Conservation (phyloP, 1,284 basidiomycete genomes). For the Peniophora sp. region DNA sequence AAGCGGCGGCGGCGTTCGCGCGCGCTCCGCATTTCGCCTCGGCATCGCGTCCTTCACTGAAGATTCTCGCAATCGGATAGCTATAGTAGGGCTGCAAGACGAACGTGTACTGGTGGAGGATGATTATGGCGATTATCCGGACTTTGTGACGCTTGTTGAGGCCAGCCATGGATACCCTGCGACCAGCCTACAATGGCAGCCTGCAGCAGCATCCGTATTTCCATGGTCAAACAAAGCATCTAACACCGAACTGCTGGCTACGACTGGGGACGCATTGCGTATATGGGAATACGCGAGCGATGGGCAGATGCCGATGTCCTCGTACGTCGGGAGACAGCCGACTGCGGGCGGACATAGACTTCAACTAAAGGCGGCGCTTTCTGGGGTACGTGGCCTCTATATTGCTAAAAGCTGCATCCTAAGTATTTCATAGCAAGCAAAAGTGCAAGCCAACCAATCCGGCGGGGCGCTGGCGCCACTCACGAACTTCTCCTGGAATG, state of each 20-base stretch:
- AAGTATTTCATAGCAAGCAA: conserved; percentile 57
- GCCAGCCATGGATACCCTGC: conserved; percentile 80
- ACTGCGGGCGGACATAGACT: conserved; percentile 50
- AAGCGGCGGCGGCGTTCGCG: conserved; percentile 54
- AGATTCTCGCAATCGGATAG: conserved; percentile 75
- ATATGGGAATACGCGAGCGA: conserved; percentile 81
- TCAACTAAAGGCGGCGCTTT: conserved; percentile 61
- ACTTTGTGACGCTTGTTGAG: conserved; percentile 77
- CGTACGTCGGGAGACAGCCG: conserved; percentile 66
- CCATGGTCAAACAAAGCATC: conserved; percentile 57
- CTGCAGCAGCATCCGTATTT: conserved; percentile 51
- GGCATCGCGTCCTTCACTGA: conserved; percentile 76
- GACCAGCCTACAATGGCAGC: conserved; percentile 80
- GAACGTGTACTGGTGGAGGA: conserved; percentile 78
- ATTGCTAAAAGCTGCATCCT: conserved; percentile 6
- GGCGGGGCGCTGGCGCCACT: conserved; percentile 68
- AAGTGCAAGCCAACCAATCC: conserved; percentile 69
- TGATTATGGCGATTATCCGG: conserved; percentile 71
- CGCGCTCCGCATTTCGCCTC: conserved; percentile 73
- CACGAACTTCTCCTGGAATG: conserved; percentile 95
- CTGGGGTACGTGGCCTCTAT: conserved; percentile 59
- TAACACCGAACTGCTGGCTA: conserved; percentile 76
- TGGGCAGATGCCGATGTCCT: conserved; percentile 43
- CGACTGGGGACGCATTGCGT: conserved; percentile 83
- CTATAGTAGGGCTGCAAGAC: conserved; percentile 75